phyloP scores from a whole-genome alignment of 805 yeast genomes.

The Candida golubevii region DNA sequence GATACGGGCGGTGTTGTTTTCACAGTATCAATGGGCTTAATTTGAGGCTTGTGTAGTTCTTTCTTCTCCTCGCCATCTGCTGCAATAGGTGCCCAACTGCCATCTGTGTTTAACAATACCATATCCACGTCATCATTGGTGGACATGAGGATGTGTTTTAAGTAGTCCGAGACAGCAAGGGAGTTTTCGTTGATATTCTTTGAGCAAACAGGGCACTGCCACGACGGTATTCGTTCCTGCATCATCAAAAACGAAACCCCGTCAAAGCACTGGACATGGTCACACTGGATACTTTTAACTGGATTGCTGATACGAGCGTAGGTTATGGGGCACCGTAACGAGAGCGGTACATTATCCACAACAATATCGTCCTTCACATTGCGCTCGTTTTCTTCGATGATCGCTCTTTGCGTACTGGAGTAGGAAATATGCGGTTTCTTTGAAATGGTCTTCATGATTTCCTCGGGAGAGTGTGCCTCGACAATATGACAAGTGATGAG shows the following conservation, averaged over 20 bases:
- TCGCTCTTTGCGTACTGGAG: constrained; percentile 45
- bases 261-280: constrained; percentile 87
- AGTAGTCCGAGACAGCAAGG: constrained; percentile 71
- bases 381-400: constrained; percentile 34
- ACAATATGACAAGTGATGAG: constrained; percentile 58
- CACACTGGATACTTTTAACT: constrained; percentile 62
- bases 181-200: constrained; percentile 47
- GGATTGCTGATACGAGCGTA: constrained; percentile 69
- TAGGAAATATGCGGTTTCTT: constrained; percentile 49
- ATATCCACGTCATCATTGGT: constrained; percentile 57
- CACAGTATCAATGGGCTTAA: too few species aligned
- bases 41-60: neutral
- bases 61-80: constrained; percentile 8
- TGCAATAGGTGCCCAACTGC: constrained; percentile 55
- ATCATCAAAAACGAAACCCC: constrained; percentile 66
- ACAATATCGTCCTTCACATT: constrained; percentile 65
- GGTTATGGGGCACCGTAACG: constrained; percentile 77
- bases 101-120: constrained; percentile 66
- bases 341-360: constrained; percentile 59
- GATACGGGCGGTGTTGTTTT: neutral
- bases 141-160: constrained; percentile 52
- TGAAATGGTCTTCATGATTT: constrained; percentile 18
- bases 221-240: constrained; percentile 75
- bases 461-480: constrained; percentile 27
- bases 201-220: constrained; percentile 87